Evolutionary conservation across 1,284 basidiomycete genomes (phyloP).

Genomic region (Papiliotrema nemorosa): DNA sequence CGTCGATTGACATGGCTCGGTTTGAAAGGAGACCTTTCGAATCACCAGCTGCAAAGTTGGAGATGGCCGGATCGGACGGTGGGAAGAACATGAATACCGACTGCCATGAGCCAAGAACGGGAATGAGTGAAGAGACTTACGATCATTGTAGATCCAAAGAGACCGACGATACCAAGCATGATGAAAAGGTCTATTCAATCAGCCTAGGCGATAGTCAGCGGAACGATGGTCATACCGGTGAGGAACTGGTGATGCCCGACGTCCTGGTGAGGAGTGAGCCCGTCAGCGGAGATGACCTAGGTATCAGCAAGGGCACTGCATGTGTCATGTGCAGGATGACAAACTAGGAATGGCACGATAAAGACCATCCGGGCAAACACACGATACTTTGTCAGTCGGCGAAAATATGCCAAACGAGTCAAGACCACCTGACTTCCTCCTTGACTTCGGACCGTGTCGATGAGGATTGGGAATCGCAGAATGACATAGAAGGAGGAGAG

Average conservation of each 20-base stretch:
- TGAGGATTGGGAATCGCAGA: slow-evolving; percentile 3
- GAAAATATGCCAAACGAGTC: slow-evolving; percentile 7
- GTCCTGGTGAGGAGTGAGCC: slow-evolving; percentile 6
- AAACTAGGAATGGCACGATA: slow-evolving; percentile 2
- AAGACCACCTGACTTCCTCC: slow-evolving; percentile 12
- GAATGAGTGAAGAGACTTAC: background rate
- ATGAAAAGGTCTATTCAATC: slow-evolving; percentile 5
- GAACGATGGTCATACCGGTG: background rate
- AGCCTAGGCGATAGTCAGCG: background rate
- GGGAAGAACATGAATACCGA: slow-evolving; percentile 17
- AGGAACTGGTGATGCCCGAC: slow-evolving; percentile 4
- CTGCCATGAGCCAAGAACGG: background rate
- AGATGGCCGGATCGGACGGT: background rate
- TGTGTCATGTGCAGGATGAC: background rate
- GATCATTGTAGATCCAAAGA: slow-evolving; percentile 6
- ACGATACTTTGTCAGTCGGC: slow-evolving; percentile 8
- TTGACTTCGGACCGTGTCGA: slow-evolving; percentile 8
- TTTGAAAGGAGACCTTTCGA: background rate
- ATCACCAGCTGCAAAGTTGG: background rate
- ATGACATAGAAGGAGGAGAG: slow-evolving; percentile 11
- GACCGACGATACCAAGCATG: slow-evolving; percentile 3
- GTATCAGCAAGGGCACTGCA: background rate
- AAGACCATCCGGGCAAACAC: slow-evolving; percentile 6
- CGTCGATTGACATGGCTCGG: background rate
- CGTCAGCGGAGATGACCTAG: slow-evolving; percentile 3